These are phyloP conservation scores for Pythium brachiatum DNA, from an alignment of 352 stramenopile species.

Conservation along the genomic window DNA sequence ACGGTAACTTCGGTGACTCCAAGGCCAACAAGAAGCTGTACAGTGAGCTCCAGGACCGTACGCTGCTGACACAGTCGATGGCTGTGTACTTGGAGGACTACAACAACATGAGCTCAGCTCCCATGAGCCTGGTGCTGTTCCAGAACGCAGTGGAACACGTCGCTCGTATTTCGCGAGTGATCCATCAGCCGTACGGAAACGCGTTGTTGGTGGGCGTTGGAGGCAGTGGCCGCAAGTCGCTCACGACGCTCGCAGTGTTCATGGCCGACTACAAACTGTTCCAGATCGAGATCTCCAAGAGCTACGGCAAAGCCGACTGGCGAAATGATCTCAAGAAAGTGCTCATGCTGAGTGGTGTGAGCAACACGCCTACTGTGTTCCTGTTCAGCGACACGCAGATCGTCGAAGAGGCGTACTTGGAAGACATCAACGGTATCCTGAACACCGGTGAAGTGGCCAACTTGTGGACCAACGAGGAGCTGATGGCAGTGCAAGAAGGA, in stretches of 20 bases:
- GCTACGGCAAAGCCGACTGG: slow-evolving; percentile 91
- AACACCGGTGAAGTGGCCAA: slow-evolving; percentile 94
- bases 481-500: slow-evolving; percentile 79
- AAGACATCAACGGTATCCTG: slow-evolving; percentile 93
- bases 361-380: slow-evolving; percentile 89
- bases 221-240: slow-evolving; percentile 89
- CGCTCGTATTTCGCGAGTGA: slow-evolving; percentile 89
- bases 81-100: slow-evolving; percentile 93
- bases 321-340: slow-evolving; percentile 92
- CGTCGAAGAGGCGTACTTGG: slow-evolving; percentile 90
- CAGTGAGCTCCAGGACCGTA: slow-evolving; percentile 84
- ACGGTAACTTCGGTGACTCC: slow-evolving; percentile 87
- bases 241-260: slow-evolving; percentile 92
- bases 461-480: slow-evolving; percentile 89
- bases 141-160: slow-evolving; percentile 95
- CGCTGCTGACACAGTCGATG: slow-evolving; percentile 82
- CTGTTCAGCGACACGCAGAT: slow-evolving; percentile 94
- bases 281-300: slow-evolving; percentile 96
- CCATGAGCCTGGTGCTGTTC: slow-evolving; percentile 95
- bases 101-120: slow-evolving; percentile 93
- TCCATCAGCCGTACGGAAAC: slow-evolving; percentile 93
- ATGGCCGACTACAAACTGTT: slow-evolving; percentile 95
- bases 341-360: slow-evolving; percentile 70
- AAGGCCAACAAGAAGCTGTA: slow-evolving; percentile 79
- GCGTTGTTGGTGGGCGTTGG: slow-evolving; percentile 92